Conservation (phyloP, 768 basidiomycete species). For the Calocera cornea region DNA sequence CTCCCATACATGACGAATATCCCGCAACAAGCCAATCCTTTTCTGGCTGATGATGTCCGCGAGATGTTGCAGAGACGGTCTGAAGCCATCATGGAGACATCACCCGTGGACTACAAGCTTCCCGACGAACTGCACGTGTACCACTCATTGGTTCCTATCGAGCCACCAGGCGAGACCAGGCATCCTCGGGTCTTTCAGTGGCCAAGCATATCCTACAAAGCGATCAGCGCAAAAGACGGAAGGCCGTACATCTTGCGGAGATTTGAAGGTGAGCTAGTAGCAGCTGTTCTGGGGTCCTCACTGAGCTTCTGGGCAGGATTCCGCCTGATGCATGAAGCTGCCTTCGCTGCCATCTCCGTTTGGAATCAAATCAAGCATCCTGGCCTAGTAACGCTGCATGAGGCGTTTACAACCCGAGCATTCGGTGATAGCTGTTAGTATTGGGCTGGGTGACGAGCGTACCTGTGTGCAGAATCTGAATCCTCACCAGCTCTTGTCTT, state of each 20-base stretch:
- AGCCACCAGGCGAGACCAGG: conserved; percentile 42
- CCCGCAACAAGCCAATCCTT: conserved; percentile 35
- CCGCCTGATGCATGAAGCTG: conserved; percentile 64
- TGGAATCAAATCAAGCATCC: conserved; percentile 83
- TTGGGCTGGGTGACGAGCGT: not conserved
- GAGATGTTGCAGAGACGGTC: conserved; percentile 42
- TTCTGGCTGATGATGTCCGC: conserved; percentile 68
- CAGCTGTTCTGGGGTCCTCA: not conserved
- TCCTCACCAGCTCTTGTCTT: conserved; percentile 62
- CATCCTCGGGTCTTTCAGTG: conserved; percentile 71
- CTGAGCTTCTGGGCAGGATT: conserved; percentile 41
- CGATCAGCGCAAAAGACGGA: conserved; percentile 64
- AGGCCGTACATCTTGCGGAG: conserved; percentile 62
- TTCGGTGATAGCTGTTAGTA: conserved; percentile 83
- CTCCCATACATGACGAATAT: conserved; percentile 43
- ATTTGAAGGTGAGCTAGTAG: conserved; percentile 58
- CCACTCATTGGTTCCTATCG: conserved; percentile 72
- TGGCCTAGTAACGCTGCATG: conserved; percentile 63
- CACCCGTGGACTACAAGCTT: conserved; percentile 38
- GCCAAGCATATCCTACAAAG: conserved; percentile 74
- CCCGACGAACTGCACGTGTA: conserved; percentile 87
- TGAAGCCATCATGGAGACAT: conserved; percentile 29
- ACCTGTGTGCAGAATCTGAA: conserved; percentile 9
- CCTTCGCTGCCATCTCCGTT: conserved; percentile 67
- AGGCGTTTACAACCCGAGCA: conserved; percentile 88